These are phyloP conservation scores for Aurifilum marmelostoma DNA, from an alignment of 2,329 filamentous ascomycete species.

Conservation along the genomic window DNA sequence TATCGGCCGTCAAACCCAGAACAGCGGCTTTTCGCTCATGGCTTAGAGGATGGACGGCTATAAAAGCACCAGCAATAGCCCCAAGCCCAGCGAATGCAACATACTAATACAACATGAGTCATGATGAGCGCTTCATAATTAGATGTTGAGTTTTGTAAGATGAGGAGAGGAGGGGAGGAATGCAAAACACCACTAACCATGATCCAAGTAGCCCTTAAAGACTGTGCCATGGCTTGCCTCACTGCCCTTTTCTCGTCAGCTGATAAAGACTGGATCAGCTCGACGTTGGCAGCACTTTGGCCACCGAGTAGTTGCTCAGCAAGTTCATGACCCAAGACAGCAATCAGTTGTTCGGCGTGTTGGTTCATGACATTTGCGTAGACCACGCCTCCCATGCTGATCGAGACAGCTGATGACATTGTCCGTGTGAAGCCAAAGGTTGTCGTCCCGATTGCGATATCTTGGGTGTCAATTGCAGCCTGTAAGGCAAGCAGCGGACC, in stretches of 20 bases:
- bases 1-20: conserved; percentile 14
- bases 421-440: conserved; percentile 60
- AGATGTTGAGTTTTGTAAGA: neutral
- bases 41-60: conserved; percentile 22
- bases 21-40: conserved; percentile 22
- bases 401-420: conserved; percentile 55
- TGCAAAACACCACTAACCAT: neutral
- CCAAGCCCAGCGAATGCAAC: conserved; percentile 30
- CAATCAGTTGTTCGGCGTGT: conserved; percentile 12
- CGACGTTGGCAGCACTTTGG: neutral
- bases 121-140: neutral
- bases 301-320: conserved; percentile 53
- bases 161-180: no score
- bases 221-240: conserved; percentile 31
- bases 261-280: conserved; percentile 22
- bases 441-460: conserved; percentile 62
- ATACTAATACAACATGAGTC: neutral
- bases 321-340: conserved; percentile 36
- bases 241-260: neutral
- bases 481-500: conserved; percentile 66
- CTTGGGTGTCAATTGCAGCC: conserved; percentile 55
- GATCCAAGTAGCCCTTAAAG: conserved; percentile 2
- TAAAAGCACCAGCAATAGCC: conserved; percentile 32
- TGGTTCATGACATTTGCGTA: conserved; percentile 35
- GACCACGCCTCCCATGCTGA: conserved; percentile 50